Base-by-base conservation (phyloP, 208 protist species). In the Wallacemonas sp. region DNA sequence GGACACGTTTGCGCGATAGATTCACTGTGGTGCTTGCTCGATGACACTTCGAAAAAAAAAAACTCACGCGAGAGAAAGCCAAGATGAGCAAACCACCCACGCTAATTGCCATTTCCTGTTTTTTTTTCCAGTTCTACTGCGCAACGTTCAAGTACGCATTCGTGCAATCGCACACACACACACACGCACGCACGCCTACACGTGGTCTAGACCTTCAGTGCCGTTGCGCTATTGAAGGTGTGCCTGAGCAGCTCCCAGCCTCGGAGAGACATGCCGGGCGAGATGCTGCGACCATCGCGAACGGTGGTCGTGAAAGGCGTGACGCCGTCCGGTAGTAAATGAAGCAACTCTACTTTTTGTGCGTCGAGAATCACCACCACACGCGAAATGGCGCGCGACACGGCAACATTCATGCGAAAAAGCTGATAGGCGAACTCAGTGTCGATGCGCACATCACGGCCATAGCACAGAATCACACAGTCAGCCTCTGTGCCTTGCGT, bases 381-480 rank as follows among this genome's bases (percentile, higher is more conserved):
- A 3, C 41, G 36, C 10, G 31, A 20, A 23, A 44, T 48, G 18
- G 61, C 62, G 25, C 61, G 70, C 5, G 70, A 69, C 10, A 69
- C 16, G 25, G 62, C 70, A 16, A 75, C 62, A 26, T 69, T 75
- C 23, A 75, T 20, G 26, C 61, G 70, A 12, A 54, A 63, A 10
- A 69, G 29, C 10, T 64, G 31, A 50, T 65, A 75, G 18, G 50
- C 28, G 61, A 69, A 69, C 0, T 46, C 26, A n/a, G 39, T 45
- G 33, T 44, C 42, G 18, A 36, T 16, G 20, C 32, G 50, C 1
- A 67, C 61, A n/a, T 1, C 44, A 7, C 7, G 36, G 39, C 61
- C 68, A 50, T 68, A 68, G 39, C 61, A 66, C 33, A 74, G 45
- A 1, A 74, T 22, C 3, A 74, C 68, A 2, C 3, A 16, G 36